A percentile compares a stretch with the other conserved stretches of the same genome.
Conservation (phyloP, 2,329 filamentous ascomycete species). For the Colletotrichum falcatum region DNA sequence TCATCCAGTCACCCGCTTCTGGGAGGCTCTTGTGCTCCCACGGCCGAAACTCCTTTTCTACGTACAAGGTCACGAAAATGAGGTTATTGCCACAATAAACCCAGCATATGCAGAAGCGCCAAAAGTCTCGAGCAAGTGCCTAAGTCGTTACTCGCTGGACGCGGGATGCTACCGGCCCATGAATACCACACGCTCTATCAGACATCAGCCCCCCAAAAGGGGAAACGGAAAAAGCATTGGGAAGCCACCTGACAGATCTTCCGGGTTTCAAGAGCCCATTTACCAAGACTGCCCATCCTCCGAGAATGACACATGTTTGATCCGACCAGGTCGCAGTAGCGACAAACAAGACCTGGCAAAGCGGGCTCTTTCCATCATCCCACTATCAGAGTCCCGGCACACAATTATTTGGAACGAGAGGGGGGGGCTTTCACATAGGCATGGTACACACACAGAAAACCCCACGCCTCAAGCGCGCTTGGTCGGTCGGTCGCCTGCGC, state of each 20-base stretch:
- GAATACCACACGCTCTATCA: not conserved
- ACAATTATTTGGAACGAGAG: not conserved
- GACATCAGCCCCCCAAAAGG: not conserved
- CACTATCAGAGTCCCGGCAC: not conserved
- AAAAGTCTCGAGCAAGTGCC: not conserved
- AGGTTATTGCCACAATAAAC: not conserved
- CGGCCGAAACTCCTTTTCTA: not conserved
- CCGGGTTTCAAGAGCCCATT: not conserved
- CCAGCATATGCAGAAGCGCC: not conserved
- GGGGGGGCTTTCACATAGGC: not conserved
- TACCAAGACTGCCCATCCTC: not conserved
- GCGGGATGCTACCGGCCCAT: not conserved
- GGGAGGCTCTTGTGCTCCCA: not conserved
- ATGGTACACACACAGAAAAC: no score
- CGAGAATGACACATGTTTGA: not conserved
- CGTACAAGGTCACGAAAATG: not conserved
- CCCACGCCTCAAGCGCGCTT: conserved; percentile 4
- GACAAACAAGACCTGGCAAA: not conserved
- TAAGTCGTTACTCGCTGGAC: not conserved
- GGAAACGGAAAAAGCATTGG: not conserved
- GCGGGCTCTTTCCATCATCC: not conserved
- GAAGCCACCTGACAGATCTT: not conserved
- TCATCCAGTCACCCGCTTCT: not conserved
- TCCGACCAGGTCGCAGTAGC: conserved; percentile 1
- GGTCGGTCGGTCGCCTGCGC: not conserved